Evolutionary conservation across 2,329 filamentous ascomycete genomes (phyloP), one percentile per base, ranked within the genome.

Genomic region (Pyrenophora teres): DNA sequence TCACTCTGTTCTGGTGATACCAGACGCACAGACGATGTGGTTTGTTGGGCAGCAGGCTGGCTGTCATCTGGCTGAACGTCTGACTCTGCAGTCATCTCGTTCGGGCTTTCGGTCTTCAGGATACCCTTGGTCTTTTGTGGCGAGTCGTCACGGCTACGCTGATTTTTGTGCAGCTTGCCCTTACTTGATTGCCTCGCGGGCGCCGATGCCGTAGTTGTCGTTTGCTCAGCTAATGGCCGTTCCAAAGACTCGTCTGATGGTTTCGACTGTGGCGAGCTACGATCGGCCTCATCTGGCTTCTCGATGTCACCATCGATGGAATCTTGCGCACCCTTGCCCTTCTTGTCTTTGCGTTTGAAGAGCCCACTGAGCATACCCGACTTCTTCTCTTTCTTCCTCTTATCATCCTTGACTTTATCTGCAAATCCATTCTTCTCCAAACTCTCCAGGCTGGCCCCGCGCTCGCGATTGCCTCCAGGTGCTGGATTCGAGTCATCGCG

Each of bases 331-430:
- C 58, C 56, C 48, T 63, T 66, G 19, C 64, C 67, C 62, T 83
- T 85, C 73, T 84, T 86, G 52, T 86, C 84, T 64, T 86, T 87
- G 52, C 84, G 79, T 63, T 87, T 87, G 76, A 87, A 87, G 6
- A 87, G 74, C 4, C 86, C 87, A 64, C 86, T 87, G 40, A 90
- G 82, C 83, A 89, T 89, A 41, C 86, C 85, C 4, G 83, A 78
- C 69, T 90, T 88, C 76, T 87, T 88, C 54, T 82, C 80, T 61
- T 82, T 92, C 72, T 85, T 87, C 70, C 86, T 90, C 74, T 88
- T 89, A 60, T 90, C 87, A 41, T 93, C 88, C 72, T 89, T 75
- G 47, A 68, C 66, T 65, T 83, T 85, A 36, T 92, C 89, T 18
- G 79, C 76, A 13, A 79, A 80, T 2, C 83, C 80, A 30, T 83